Base-by-base conservation (phyloP, 75 land plant species). In the Adiantum capillusveneris region DNA sequence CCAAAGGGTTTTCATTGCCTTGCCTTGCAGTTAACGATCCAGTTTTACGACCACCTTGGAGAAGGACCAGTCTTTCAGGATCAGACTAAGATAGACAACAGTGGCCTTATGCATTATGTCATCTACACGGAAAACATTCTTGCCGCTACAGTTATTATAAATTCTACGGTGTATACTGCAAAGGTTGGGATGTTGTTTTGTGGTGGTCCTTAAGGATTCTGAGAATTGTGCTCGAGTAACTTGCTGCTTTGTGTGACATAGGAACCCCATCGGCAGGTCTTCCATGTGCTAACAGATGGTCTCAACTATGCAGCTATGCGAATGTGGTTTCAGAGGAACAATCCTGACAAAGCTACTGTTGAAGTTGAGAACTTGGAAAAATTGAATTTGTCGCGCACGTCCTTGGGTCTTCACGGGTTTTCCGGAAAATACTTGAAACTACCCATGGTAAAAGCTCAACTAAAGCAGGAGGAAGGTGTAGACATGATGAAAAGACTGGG, bases 1-100 rank as follows among this genome's bases (percentile, higher is more conserved):
- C 90, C 86, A 0, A 86, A 83, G 66, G 73, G 69, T 31, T 49
- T 86, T 41, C 79, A 86, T 57, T 86, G 90, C 65, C 74, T 86
- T 26, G 60, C 75, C 46, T 76, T 83, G 11, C 65, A 63, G 53
- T 59, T 86, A 24, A 85, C 81, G 22, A 63, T 77, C 49, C 83
- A 86, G 63, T 73, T 80, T 76, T 64, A 46, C 50, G 14, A 46
- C 22, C 2, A 46, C 22, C 22, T 46, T 6, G 6, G 22, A 46
- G 22, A 46, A 46, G 50, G 22, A 21, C 6, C 22, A 17, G 12
- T 43, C 1, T 7, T 19, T 30, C 2, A n/a, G 22, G 22, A 46
- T 17, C 18, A 14, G 22, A 46, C 13, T 3, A 80, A 69, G 50
- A 34, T 51, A 41, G 41, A 64, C 2, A 63, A 80, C 60, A 74